A percentile compares a stretch with the other conserved stretches of the same genome.
phyloP scores from a whole-genome alignment of 2,329 filamentous ascomycete genomes.

The Tolypocladium album region DNA sequence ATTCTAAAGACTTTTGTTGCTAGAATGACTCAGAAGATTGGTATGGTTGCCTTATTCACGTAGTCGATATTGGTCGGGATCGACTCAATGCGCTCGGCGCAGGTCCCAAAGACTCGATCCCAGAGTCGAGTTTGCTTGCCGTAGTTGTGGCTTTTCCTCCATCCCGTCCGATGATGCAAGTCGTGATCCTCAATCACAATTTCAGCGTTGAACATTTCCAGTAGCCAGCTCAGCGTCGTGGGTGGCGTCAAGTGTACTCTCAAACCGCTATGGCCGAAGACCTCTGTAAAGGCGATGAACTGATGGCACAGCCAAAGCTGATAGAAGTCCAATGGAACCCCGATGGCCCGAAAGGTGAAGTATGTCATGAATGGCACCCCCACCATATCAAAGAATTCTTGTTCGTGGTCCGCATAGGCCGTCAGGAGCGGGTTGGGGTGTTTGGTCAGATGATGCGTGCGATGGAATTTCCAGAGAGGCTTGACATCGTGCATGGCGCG shows the following conservation, averaged over 20 bases:
- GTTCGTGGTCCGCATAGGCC: slow-evolving; percentile 28
- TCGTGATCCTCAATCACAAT: slow-evolving; percentile 30
- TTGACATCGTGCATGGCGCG: slow-evolving; percentile 28
- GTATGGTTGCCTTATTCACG: slow-evolving; percentile 12
- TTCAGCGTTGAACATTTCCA: slow-evolving; percentile 20
- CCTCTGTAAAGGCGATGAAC: slow-evolving; percentile 27
- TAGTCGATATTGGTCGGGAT: slow-evolving; percentile 19
- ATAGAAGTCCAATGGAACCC: slow-evolving; percentile 32
- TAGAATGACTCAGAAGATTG: slow-evolving; percentile 9
- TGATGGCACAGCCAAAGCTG: slow-evolving; percentile 34
- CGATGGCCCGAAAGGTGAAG: slow-evolving; percentile 17
- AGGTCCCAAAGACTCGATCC: slow-evolving; percentile 26
- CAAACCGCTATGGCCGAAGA: slow-evolving; percentile 25
- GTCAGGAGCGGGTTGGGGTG: slow-evolving; percentile 31
- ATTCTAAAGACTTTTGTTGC: neutral
- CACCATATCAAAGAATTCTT: slow-evolving; percentile 30
- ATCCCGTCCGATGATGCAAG: slow-evolving; percentile 25
- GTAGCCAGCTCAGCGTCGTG: slow-evolving; percentile 17
- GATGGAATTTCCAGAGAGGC: slow-evolving; percentile 29
- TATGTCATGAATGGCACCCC: slow-evolving; percentile 28
- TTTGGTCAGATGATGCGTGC: slow-evolving; percentile 32
- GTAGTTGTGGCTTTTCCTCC: slow-evolving; percentile 25
- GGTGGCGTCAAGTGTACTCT: slow-evolving; percentile 22
- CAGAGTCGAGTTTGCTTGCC: slow-evolving; percentile 26
- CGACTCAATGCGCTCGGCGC: slow-evolving; percentile 23